Base-by-base conservation (phyloP, 176 grass and related monocot genomes). In the Zoysia japonica region DNA sequence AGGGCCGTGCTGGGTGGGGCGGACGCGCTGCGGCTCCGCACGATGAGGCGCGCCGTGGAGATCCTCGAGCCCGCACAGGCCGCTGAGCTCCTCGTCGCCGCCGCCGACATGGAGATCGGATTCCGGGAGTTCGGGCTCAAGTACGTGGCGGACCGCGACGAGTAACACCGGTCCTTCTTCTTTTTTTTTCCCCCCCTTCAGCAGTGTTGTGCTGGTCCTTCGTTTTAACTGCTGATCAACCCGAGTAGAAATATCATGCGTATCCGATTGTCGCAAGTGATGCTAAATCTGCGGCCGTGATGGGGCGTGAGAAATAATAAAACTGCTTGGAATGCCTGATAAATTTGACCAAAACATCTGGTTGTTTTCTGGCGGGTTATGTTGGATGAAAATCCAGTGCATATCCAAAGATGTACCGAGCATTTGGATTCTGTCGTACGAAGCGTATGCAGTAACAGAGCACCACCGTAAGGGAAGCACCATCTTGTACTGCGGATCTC, bases 61-160 rank as follows among this genome's bases (percentile, higher is more conserved):
- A 76, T 93, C 47, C 75, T 97, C 41, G 79, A 80, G 56, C 89
- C 91, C 3, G 46, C 88, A 15, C 91, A 97, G 67, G 94, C 94
- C 1, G 71, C 84, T 3, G 91, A 93, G 75, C 81, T 97, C 60
- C 86, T 97, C 47, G 60, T 97, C 43, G 91, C 88, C n/a, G 82
- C 71, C 20, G 87, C 89, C 0, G 91, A 97, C 78, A 83, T 93
- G 74, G 91, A 93, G 80, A 91, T 91, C 49, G 91, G 87, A 0
- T 65, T 93, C 47, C 82, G 94, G 19, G 85, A 91, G 62, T 91
- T 90, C 7, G 94, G 94, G 62, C 82, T 86, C 52, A 81, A 82
- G 72, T 68, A 84, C 43, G 87, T 75, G 9, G 37, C 41, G n/a
- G 61, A 56, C 13, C 63, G 74, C 35, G 46, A 3, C 55, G 36